Evolutionary conservation across 2,329 filamentous ascomycete genomes (phyloP).

Genomic region (Penicillium sp.): DNA sequence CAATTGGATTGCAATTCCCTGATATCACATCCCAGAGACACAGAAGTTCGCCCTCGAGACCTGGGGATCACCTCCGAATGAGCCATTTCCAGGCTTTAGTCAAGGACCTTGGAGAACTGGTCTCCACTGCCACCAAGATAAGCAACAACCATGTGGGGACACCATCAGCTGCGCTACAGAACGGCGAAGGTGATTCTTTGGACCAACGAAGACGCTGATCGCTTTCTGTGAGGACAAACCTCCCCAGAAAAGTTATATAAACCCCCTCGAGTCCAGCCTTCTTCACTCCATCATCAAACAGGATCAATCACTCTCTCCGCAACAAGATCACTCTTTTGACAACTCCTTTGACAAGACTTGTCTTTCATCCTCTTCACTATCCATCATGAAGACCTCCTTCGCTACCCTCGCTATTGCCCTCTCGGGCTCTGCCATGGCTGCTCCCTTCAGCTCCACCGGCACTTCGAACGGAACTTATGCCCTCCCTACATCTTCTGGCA

Average conservation of each 20-base stretch:
- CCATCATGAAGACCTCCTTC: slow-evolving; percentile 17
- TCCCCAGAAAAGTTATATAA: slow-evolving; percentile 13
- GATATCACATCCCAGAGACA: background rate
- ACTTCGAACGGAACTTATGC: slow-evolving; percentile 11
- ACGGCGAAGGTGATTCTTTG: background rate
- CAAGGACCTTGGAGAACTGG: background rate
- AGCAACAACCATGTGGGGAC: slow-evolving; percentile 1
- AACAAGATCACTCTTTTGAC: background rate
- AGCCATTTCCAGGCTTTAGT: background rate
- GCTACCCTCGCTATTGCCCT: slow-evolving; percentile 14
- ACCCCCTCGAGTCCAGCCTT: background rate
- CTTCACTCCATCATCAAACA: slow-evolving; percentile 6
- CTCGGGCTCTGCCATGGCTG: slow-evolving; percentile 14
- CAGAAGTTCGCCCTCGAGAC: background rate
- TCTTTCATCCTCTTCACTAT: background rate
- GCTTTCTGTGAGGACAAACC: background rate
- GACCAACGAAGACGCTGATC: background rate
- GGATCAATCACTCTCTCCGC: slow-evolving; percentile 6
- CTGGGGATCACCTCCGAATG: background rate
- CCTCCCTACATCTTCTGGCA: slow-evolving; percentile 1
- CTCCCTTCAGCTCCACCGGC: slow-evolving; percentile 13
- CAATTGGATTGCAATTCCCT: background rate
- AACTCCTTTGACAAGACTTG: background rate
- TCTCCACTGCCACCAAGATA: slow-evolving; percentile 1
- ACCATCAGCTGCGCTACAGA: background rate